Base-by-base conservation (phyloP, 371 early-diverging fungal species). In the Rhizopus sp. region DNA sequence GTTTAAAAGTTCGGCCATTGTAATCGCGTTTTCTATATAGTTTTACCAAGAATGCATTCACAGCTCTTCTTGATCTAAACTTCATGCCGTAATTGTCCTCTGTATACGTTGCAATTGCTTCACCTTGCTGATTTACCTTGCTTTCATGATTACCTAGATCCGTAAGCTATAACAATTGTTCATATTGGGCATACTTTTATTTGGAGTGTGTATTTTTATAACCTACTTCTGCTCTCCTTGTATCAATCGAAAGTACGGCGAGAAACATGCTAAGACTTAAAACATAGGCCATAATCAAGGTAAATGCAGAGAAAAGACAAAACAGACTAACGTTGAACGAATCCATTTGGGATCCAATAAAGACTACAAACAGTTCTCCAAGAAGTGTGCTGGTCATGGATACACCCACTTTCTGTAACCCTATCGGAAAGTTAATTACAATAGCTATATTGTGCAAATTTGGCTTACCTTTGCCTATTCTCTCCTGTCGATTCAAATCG, bases 201-300 rank as follows among this genome's bases (percentile, higher is more conserved):
- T 55, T 45, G 15, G 7, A 17, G 8, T 56, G 3, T 7, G 17
- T 39, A 5, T 29, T 29, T 8, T 23, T 23, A 23, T 39, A 8
- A 45, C 31, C 52, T 48, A 88, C 77, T 70, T 89, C 89, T 23
- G 89, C 66, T 38, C 89, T 78, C 13, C 84, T 79, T 52, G 88
- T 87, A 75, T 91, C 89, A 60, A 91, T 87, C 0, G 89, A 83
- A 16, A 91, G 64, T 34, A 87, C 80, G 4, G 88, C 81, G 50
- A 84, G 73, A 50, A 88, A 84, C 64, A 91, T 88, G 0, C 88
- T 86, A 66, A 88, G 73, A 63, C 89, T 86, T 53, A 89, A 61
- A 13, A 88, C 64, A 58, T 82, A 89, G 55, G 87, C 89, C 45
- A 91, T 85, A 6, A 88, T 72, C 17, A 91, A 64, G 30, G 88